Evolutionary conservation across 1,284 basidiomycete genomes (phyloP).

Genomic region (Mycosarcoma mackinlayi): DNA sequence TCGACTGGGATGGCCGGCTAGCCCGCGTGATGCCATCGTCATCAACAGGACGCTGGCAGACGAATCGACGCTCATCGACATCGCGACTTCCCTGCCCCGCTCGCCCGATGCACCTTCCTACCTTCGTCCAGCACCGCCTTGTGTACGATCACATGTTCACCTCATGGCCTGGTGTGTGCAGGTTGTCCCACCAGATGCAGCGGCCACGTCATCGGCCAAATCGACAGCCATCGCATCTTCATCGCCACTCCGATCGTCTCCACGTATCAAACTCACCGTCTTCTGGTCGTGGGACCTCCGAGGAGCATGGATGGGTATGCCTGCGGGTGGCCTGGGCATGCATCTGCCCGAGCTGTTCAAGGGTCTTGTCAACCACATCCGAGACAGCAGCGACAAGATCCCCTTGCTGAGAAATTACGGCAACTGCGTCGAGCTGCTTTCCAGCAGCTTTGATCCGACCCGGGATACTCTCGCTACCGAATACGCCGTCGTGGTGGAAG

Average conservation of each 20-base stretch:
- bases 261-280: constrained; percentile 75
- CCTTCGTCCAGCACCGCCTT: constrained; percentile 90
- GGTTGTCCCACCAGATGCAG: constrained; percentile 70
- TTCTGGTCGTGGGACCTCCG: constrained; percentile 98
- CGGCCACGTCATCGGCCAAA: constrained; percentile 65
- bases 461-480: constrained; percentile 85
- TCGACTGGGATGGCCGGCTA: constrained; percentile 93
- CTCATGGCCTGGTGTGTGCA: constrained; percentile 94
- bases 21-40: constrained; percentile 70
- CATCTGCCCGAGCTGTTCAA: constrained; percentile 84
- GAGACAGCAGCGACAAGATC: constrained; percentile 78
- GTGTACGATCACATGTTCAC: constrained; percentile 88
- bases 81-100: constrained; percentile 93
- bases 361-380: constrained; percentile 80
- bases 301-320: constrained; percentile 76
- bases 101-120: constrained; percentile 92
- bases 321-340: constrained; percentile 55
- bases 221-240: constrained; percentile 5
- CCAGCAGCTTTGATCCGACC: constrained; percentile 80
- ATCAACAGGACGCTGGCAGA: constrained; percentile 46
- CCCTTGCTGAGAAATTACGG: constrained; percentile 84
- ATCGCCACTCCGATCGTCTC: constrained; percentile 15
- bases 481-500: constrained; percentile 81
- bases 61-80: constrained; percentile 80
- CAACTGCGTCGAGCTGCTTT: constrained; percentile 81